A percentile compares a stretch with the other conserved stretches of the same genome.
Evolutionary conservation across 495 filamentous ascomycete genomes (phyloP).

Genomic region (Aspergillus avenaceus): DNA sequence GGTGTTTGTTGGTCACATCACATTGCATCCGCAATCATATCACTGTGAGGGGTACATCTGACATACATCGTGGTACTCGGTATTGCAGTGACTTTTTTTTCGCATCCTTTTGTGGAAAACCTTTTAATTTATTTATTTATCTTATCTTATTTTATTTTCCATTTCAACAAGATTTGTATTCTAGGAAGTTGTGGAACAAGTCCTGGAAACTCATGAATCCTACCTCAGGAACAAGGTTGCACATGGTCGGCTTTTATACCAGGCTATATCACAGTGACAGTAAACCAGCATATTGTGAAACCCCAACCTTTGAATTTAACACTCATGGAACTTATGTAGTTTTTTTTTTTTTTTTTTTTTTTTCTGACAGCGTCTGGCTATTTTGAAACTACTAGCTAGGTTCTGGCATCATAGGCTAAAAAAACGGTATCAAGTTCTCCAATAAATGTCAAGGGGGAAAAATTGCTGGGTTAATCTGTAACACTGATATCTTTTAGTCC

Average conservation of each 20-base stretch:
- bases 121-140: neutral
- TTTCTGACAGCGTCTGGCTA: neutral
- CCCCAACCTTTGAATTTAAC: neutral
- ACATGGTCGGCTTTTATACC: neutral
- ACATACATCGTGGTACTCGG: neutral
- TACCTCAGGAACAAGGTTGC: no score
- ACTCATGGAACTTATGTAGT: no score
- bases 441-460: neutral
- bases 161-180: neutral
- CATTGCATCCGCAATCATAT: slow-evolving; percentile 7
- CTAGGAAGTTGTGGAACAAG: neutral
- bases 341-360: neutral
- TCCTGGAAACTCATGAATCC: no score
- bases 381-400: neutral
- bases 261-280: neutral
- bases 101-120: neutral
- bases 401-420: neutral
- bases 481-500: neutral
- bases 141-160: neutral
- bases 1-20: slow-evolving; percentile 16
- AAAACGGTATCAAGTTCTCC: neutral
- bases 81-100: neutral
- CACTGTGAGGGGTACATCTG: neutral
- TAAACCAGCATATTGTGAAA: neutral
- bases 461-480: neutral